A percentile compares a stretch with the other conserved stretches of the same genome.
These are phyloP conservation scores for Ceriops tagal DNA, from an alignment of 345 rosid species.

Conservation along the genomic window DNA sequence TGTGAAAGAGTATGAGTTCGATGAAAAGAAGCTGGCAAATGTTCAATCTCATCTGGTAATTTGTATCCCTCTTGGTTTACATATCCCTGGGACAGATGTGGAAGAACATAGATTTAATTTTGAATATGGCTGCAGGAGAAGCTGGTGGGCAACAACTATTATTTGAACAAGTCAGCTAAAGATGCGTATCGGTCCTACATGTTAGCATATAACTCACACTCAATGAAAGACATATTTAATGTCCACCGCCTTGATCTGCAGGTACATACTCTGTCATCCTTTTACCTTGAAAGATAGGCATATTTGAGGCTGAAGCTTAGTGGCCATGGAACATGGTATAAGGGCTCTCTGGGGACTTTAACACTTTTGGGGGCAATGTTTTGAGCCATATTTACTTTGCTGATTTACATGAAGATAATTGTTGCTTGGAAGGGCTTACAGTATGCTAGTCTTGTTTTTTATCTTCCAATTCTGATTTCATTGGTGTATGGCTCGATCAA, in stretches of 20 bases:
- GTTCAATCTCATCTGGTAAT: slow-evolving; percentile 83
- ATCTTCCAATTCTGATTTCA: too few species aligned
- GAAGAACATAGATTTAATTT: slow-evolving; percentile 6
- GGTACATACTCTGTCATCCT: slow-evolving; percentile 34
- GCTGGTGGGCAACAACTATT: slow-evolving; percentile 61
- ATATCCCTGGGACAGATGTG: background rate
- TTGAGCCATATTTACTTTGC: background rate
- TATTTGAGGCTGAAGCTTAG: background rate
- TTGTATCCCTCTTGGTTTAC: background rate
- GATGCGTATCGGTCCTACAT: slow-evolving; percentile 94
- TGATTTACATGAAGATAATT: background rate
- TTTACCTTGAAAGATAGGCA: background rate
- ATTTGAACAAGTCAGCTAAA: slow-evolving; percentile 80
- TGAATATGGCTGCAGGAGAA: slow-evolving; percentile 62
- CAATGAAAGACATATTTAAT: slow-evolving; percentile 87
- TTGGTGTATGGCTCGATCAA: too few species aligned
- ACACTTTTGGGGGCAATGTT: background rate
- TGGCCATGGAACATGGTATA: background rate
- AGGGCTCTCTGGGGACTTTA: background rate
- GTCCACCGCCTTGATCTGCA: slow-evolving; percentile 91
- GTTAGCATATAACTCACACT: slow-evolving; percentile 91
- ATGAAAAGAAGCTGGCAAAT: slow-evolving; percentile 71
- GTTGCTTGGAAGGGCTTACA: background rate
- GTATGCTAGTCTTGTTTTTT: too few species aligned
- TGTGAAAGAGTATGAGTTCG: slow-evolving; percentile 83